Conservation (phyloP, 2,329 filamentous ascomycete genomes). For the Microcyclosporella mali region DNA sequence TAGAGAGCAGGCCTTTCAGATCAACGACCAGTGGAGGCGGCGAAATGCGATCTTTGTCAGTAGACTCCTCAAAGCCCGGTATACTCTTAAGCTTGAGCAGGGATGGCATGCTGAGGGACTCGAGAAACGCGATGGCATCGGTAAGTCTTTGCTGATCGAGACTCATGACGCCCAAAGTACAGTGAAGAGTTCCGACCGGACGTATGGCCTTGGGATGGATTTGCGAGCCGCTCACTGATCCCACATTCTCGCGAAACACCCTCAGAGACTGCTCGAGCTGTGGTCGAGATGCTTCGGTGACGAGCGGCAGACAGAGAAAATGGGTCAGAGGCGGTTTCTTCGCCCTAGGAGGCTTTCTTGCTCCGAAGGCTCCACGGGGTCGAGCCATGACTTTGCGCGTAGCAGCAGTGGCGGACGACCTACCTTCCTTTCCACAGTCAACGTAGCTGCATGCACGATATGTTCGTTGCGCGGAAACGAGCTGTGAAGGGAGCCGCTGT, state of each 20-base stretch:
- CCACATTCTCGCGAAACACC: constrained; percentile 55
- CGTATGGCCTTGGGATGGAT: constrained; percentile 55
- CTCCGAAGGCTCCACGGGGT: not conserved
- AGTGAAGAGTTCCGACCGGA: constrained; percentile 72
- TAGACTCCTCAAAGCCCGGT: not conserved
- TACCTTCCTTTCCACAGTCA: too few species aligned
- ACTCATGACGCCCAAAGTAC: constrained; percentile 83
- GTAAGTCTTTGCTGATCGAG: constrained; percentile 51
- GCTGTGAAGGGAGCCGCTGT: too few species aligned
- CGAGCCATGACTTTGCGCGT: too few species aligned
- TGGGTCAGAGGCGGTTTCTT: constrained; percentile 56
- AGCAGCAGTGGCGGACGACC: too few species aligned
- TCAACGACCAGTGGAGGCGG: constrained; percentile 29
- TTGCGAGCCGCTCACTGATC: constrained; percentile 2
- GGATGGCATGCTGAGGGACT: constrained; percentile 21
- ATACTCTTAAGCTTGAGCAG: constrained; percentile 12
- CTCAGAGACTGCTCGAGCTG: constrained; percentile 60
- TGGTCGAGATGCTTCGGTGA: constrained; percentile 53
- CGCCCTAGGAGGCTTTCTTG: constrained; percentile 3
- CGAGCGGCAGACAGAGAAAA: constrained; percentile 70
- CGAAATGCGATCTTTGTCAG: not conserved
- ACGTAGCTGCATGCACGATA: too few species aligned
- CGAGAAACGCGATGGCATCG: constrained; percentile 38
- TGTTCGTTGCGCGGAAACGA: too few species aligned
- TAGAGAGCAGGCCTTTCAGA: constrained; percentile 50